Percentiles rank a stretch among this genome's conserved stretches.
Evolutionary conservation across 2,329 filamentous ascomycete species (phyloP).

Genomic region (Diaporthe australafricana): DNA sequence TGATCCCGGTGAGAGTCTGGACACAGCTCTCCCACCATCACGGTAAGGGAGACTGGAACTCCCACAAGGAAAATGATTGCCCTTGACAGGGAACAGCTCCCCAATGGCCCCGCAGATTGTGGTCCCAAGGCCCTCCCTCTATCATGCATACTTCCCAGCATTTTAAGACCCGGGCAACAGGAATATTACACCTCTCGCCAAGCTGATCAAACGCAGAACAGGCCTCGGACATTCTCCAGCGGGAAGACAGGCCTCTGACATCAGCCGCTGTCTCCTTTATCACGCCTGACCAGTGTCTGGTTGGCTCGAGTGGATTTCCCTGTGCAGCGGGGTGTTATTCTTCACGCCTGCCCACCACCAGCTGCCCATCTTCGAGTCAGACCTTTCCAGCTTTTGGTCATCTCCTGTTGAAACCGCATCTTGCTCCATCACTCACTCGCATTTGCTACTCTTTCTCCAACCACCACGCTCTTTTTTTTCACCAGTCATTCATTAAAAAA

Average conservation of each 20-base stretch:
- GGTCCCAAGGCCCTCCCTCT: not conserved
- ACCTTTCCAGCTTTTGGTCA: not conserved
- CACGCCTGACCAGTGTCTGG: not conserved
- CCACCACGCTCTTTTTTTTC: not conserved
- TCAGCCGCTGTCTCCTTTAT: not conserved
- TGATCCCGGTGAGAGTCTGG: not conserved
- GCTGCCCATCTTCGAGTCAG: not conserved
- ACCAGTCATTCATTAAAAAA: not conserved
- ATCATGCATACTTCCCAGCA: not conserved
- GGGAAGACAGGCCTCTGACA: constrained; percentile 4
- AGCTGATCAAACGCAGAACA: not conserved
- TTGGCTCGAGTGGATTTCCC: not conserved
- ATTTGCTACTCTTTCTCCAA: not conserved
- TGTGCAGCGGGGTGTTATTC: not conserved
- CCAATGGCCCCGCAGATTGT: not conserved
- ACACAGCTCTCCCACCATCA: not conserved
- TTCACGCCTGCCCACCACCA: not conserved
- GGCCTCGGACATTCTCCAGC: not conserved
- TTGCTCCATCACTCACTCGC: not conserved
- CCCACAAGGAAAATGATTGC: not conserved
- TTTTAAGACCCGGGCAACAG: not conserved
- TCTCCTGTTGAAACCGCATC: not conserved
- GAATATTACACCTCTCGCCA: not conserved
- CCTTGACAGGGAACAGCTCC: not conserved
- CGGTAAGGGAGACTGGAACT: not conserved